phyloP scores from a whole-genome alignment of 75 land plant species.

The Cupressus sempervirens region DNA sequence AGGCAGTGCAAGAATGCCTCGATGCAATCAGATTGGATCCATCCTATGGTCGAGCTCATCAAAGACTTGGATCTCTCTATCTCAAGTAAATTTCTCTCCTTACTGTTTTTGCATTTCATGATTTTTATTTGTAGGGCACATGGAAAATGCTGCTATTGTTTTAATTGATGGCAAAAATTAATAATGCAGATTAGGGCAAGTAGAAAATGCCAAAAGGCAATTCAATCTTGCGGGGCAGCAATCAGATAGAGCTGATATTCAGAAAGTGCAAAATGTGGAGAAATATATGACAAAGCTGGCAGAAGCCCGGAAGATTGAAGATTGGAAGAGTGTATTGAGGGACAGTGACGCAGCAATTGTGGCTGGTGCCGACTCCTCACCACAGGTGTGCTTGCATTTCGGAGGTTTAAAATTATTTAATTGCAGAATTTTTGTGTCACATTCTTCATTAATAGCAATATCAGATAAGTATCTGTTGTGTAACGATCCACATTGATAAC shows the following conservation, averaged over 20 bases:
- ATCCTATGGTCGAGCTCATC: conserved; percentile 54
- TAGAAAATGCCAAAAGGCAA: conserved; percentile 30
- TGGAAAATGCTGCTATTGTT: background rate
- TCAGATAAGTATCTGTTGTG: background rate
- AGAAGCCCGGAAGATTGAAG: conserved; percentile 26
- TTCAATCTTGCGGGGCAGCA: conserved; percentile 31
- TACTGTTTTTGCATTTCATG: background rate
- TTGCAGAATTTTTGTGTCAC: background rate
- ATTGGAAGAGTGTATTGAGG: conserved; percentile 41
- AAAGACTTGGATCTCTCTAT: conserved; percentile 49
- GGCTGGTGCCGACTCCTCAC: conserved; percentile 44
- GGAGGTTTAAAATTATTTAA: background rate
- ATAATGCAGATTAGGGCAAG: conserved; percentile 31
- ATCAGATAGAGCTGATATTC: conserved; percentile 15
- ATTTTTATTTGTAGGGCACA: background rate
- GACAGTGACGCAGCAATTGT: conserved; percentile 50
- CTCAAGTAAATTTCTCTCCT: conserved; percentile 15
- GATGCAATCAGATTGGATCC: conserved; percentile 74
- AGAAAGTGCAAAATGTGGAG: conserved; percentile 24
- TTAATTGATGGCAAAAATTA: background rate
- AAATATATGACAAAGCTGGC: conserved; percentile 24
- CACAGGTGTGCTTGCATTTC: conserved; percentile 28
- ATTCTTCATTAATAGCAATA: background rate
- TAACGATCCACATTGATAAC: background rate
- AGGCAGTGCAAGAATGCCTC: conserved; percentile 70